These are phyloP conservation scores for Paramecium bursaria DNA, from an alignment of 73 alveolate genomes.

Conservation along the genomic window DNA sequence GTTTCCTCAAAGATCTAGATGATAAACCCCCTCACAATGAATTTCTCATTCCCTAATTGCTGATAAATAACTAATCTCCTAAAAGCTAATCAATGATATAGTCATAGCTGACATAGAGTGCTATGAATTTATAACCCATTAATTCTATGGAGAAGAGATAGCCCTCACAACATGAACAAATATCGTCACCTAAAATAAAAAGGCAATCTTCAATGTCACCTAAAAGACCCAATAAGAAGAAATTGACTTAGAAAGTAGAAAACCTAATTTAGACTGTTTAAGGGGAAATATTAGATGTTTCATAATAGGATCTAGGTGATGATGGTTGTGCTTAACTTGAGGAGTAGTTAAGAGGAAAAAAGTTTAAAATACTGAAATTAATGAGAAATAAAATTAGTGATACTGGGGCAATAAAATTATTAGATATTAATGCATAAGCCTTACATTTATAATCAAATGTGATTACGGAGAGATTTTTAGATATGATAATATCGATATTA, in stretches of 20 bases:
- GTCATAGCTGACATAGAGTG: background rate
- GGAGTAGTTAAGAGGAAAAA: constrained; percentile 10
- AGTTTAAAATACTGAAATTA: constrained; percentile 20
- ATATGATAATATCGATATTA: constrained; percentile 8
- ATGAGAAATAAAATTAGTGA: constrained; percentile 49
- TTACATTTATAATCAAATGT: constrained; percentile 54
- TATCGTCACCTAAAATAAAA: background rate
- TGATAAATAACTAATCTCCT: background rate
- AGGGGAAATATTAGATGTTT: background rate
- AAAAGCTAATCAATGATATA: background rate
- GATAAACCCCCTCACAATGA: constrained; percentile 64
- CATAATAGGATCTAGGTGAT: constrained; percentile 22
- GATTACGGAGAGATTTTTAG: constrained; percentile 51
- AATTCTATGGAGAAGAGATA: background rate
- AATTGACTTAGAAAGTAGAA: background rate
- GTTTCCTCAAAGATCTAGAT: constrained; percentile 44
- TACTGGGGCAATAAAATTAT: constrained; percentile 24
- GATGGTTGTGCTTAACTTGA: constrained; percentile 16
- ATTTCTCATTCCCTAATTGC: background rate
- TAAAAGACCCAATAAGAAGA: constrained; percentile 15
- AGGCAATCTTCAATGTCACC: constrained; percentile 41
- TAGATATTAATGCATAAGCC: constrained; percentile 13
- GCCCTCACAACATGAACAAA: background rate
- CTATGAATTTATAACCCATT: too few relatives aligned
- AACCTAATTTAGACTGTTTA: constrained; percentile 12